Conservation (phyloP, 768 basidiomycete genomes). For the Agrocybe praecox region DNA sequence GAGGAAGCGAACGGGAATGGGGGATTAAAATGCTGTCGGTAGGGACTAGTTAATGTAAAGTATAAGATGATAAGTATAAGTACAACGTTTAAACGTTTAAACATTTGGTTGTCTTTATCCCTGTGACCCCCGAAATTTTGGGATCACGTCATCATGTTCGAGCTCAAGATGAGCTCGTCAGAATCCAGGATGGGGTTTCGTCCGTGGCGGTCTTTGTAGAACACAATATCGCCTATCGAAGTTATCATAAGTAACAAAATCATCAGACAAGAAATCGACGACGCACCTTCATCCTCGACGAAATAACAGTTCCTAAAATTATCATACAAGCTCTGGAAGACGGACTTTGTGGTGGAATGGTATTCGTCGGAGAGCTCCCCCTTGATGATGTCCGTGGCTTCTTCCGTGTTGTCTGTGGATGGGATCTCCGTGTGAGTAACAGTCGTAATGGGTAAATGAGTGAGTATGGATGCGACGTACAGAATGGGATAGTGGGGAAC, state of each 20-base stretch:
- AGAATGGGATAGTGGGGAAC: not conserved
- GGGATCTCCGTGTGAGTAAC: not conserved
- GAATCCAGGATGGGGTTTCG: not conserved
- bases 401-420: not conserved
- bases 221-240: not conserved
- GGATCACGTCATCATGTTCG: not conserved
- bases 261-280: too few relatives aligned
- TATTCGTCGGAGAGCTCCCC: not conserved
- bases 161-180: not conserved
- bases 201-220: not conserved
- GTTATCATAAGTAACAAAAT: too few relatives aligned
- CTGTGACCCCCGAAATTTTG: too few relatives aligned
- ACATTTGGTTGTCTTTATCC: too few relatives aligned
- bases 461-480: slow-evolving; percentile 33
- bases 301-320: not conserved
- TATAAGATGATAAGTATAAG: too few relatives aligned
- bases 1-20: too few relatives aligned
- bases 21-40: too few relatives aligned
- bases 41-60: too few relatives aligned
- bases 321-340: not conserved
- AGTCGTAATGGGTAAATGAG: slow-evolving; percentile 31
- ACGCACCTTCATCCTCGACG: not conserved
- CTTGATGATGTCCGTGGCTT: not conserved
- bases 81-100: too few relatives aligned
- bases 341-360: not conserved